phyloP scores from a whole-genome alignment of 2,329 filamentous ascomycete species.

The Fusarium luffae region DNA sequence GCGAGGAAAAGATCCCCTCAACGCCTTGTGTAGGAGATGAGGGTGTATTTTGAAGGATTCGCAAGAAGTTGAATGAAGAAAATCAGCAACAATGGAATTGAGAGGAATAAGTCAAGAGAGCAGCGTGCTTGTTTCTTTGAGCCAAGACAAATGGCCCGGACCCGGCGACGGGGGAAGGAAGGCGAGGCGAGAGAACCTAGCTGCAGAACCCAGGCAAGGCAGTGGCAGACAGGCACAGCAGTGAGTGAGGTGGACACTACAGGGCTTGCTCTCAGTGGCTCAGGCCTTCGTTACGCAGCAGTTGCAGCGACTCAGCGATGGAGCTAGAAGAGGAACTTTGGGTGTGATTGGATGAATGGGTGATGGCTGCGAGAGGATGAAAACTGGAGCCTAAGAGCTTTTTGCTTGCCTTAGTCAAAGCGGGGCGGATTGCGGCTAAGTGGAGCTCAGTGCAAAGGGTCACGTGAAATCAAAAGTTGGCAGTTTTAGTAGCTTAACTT shows the following conservation, averaged over 20 bases:
- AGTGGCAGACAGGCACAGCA: constrained; percentile 32
- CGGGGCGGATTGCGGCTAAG: not conserved
- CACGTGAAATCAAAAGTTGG: constrained; percentile 48
- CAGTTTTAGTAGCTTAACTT: not conserved
- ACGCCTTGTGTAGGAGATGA: constrained; percentile 52
- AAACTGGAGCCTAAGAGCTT: constrained; percentile 15
- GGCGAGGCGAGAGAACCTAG: constrained; percentile 33
- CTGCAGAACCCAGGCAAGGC: constrained; percentile 23
- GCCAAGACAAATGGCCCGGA: constrained; percentile 30
- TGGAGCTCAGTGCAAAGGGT: not conserved
- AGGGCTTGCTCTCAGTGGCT: constrained; percentile 32
- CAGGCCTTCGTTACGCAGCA: constrained; percentile 35
- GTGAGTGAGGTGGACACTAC: constrained; percentile 14
- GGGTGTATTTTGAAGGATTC: constrained; percentile 36
- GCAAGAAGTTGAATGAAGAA: constrained; percentile 30
- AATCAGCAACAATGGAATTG: constrained; percentile 40
- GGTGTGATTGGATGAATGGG: constrained; percentile 29
- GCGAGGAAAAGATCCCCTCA: constrained; percentile 47
- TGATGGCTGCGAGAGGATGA: constrained; percentile 22
- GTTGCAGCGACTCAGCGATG: constrained; percentile 32
- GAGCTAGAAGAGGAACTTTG: constrained; percentile 2
- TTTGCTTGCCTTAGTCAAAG: constrained; percentile 29
- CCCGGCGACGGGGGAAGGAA: constrained; percentile 36
- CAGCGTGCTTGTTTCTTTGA: constrained; percentile 41
- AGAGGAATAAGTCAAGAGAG: constrained; percentile 39